A percentile compares a stretch with the other conserved stretches of the same genome.
These are phyloP conservation scores for Daldinia eschscholtzii DNA, from an alignment of 2,329 filamentous ascomycete species.

Conservation along the genomic window DNA sequence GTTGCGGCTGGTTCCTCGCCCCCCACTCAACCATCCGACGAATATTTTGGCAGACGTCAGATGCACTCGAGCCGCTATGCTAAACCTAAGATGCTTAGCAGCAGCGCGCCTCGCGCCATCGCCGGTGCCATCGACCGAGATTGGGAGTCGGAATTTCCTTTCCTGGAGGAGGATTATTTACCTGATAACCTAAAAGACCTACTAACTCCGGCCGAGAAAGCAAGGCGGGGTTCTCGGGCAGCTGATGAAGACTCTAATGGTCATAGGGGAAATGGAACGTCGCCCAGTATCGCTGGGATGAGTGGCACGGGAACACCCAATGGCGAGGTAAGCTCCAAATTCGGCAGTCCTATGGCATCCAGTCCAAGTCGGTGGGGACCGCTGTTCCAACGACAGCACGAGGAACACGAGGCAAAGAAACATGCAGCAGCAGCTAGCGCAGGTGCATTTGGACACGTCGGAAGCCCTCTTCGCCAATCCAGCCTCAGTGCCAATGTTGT, in stretches of 20 bases:
- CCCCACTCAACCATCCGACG: constrained; percentile 57
- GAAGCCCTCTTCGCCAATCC: constrained; percentile 74
- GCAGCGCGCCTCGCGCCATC: constrained; percentile 75
- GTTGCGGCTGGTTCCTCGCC: constrained; percentile 57
- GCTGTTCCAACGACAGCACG: constrained; percentile 70
- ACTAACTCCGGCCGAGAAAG: constrained; percentile 75
- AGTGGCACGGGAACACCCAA: constrained; percentile 57
- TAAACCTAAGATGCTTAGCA: constrained; percentile 76
- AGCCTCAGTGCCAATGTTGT: constrained; percentile 68
- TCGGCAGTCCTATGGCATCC: constrained; percentile 70
- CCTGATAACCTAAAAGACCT: constrained; percentile 78
- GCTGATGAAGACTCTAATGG: constrained; percentile 64
- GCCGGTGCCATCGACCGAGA: constrained; percentile 73
- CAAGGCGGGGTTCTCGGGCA: constrained; percentile 70
- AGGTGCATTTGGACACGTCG: constrained; percentile 73
- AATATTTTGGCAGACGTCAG: constrained; percentile 77
- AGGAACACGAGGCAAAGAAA: constrained; percentile 66
- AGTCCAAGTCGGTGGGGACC: constrained; percentile 73
- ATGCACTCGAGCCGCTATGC: constrained; percentile 77
- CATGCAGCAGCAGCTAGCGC: constrained; percentile 59
- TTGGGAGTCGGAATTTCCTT: constrained; percentile 78
- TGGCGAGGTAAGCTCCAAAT: constrained; percentile 65
- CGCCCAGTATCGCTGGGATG: constrained; percentile 53
- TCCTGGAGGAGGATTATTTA: constrained; percentile 86
- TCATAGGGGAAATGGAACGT: constrained; percentile 53